phyloP scores from a whole-genome alignment of 306 rosid species.

The Ceratonia siliqua region DNA sequence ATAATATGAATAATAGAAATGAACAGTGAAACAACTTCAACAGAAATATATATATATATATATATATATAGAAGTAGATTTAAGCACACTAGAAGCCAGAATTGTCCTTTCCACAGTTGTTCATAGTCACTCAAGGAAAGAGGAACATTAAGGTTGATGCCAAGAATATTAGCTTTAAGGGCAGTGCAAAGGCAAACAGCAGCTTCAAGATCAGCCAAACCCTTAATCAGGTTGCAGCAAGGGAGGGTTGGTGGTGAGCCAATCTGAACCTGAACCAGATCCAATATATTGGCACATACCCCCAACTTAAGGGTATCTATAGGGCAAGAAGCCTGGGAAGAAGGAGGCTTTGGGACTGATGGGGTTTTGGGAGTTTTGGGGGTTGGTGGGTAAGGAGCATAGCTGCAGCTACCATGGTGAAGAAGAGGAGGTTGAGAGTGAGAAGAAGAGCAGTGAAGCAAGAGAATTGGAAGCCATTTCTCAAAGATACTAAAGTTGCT shows the following conservation, averaged over 20 bases:
- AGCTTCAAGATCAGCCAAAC: conserved; percentile 41
- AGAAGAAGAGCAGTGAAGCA: conserved; percentile 29
- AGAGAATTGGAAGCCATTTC: conserved; percentile 34
- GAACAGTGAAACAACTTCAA: no score
- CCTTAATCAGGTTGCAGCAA: conserved; percentile 39
- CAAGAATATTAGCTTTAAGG: conserved; percentile 37
- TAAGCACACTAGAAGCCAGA: not conserved
- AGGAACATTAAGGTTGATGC: conserved; percentile 33
- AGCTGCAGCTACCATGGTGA: conserved; percentile 29
- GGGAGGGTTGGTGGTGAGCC: conserved; percentile 40
- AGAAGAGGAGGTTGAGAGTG: conserved; percentile 32
- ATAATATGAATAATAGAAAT: no score
- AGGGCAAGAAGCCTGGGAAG: conserved; percentile 26
- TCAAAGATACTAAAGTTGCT: not conserved
- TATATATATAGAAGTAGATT: no score
- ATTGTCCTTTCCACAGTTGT: conserved; percentile 28
- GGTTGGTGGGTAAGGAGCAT: conserved; percentile 1
- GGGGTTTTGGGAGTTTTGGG: not conserved
- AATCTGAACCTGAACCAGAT: conserved; percentile 22
- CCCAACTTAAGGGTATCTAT: conserved; percentile 38
- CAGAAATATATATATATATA: no score
- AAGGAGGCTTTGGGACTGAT: not conserved
- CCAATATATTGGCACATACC: conserved; percentile 40
- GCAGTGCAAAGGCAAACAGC: conserved; percentile 54
- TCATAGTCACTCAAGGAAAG: conserved; percentile 34